Conservation (phyloP, 768 basidiomycete species). For the Termitomyces sp. region DNA sequence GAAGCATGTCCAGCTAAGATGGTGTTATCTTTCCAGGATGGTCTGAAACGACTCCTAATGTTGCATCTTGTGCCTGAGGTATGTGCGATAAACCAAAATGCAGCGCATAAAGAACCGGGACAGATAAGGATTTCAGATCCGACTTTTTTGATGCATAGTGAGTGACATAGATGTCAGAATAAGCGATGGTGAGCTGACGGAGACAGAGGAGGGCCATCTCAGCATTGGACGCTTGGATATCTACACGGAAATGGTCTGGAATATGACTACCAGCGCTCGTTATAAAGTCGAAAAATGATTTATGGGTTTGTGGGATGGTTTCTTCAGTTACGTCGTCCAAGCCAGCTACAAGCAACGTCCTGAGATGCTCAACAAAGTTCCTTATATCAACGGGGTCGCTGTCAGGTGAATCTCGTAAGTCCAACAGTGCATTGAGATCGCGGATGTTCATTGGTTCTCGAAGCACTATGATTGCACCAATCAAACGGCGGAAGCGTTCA, state of each 20-base stretch:
- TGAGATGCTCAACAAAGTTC: background rate
- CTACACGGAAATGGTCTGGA: background rate
- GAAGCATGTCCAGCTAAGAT: background rate
- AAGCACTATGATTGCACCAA: background rate
- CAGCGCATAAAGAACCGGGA: background rate
- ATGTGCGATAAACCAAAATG: background rate
- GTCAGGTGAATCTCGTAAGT: background rate
- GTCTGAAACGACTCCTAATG: background rate
- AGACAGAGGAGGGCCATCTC: background rate
- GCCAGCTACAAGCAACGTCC: background rate
- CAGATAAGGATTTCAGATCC: background rate
- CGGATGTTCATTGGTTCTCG: background rate
- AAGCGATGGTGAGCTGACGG: background rate
- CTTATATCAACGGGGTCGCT: background rate
- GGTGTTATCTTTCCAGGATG: background rate
- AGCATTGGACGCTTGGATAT: background rate
- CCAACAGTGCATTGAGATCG: background rate
- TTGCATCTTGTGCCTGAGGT: background rate
- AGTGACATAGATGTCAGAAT: background rate
- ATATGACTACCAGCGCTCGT: background rate
- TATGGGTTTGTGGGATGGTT: background rate
- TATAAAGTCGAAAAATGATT: no score
- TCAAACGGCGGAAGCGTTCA: background rate
- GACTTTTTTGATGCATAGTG: background rate
- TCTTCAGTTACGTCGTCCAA: background rate